Evolutionary conservation across 106 monocot genomes (phyloP).

Genomic region (Apostasia shenzhenica): DNA sequence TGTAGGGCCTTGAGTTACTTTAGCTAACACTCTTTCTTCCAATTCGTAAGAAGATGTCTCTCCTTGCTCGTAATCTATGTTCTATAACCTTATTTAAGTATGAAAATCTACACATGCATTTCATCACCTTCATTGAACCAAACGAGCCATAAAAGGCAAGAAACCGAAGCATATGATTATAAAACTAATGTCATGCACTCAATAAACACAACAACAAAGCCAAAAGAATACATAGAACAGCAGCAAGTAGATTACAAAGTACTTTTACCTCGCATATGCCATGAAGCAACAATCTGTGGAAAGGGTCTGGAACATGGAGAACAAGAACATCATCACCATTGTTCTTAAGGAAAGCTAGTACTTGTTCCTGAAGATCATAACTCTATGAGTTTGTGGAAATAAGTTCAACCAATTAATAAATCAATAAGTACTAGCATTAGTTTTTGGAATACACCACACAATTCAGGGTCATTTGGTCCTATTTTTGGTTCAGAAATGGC

Average conservation of each 20-base stretch:
- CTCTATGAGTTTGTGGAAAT: not conserved
- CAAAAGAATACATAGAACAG: not conserved
- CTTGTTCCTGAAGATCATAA: constrained; percentile 30
- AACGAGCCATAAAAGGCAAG: not conserved
- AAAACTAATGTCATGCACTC: not conserved
- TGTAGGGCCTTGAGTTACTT: too few relatives aligned
- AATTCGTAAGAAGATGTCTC: too few relatives aligned
- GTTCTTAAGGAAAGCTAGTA: constrained; percentile 45
- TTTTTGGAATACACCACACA: too few relatives aligned
- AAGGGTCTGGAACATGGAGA: constrained; percentile 72
- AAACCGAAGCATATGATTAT: not conserved
- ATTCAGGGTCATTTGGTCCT: too few relatives aligned
- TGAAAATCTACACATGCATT: not conserved
- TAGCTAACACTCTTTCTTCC: too few relatives aligned
- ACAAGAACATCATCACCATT: constrained; percentile 48
- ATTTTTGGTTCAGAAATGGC: too few relatives aligned
- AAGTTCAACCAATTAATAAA: too few relatives aligned
- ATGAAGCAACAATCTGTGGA: constrained; percentile 78
- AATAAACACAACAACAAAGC: not conserved
- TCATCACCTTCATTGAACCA: not conserved
- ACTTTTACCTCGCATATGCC: constrained; percentile 84
- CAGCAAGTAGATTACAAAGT: not conserved
- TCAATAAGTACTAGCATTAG: too few relatives aligned
- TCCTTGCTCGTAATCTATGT: too few relatives aligned
- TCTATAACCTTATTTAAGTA: not conserved